These are phyloP conservation scores for Ilex asprella DNA, from an alignment of 257 asterid genomes.

Conservation along the genomic window DNA sequence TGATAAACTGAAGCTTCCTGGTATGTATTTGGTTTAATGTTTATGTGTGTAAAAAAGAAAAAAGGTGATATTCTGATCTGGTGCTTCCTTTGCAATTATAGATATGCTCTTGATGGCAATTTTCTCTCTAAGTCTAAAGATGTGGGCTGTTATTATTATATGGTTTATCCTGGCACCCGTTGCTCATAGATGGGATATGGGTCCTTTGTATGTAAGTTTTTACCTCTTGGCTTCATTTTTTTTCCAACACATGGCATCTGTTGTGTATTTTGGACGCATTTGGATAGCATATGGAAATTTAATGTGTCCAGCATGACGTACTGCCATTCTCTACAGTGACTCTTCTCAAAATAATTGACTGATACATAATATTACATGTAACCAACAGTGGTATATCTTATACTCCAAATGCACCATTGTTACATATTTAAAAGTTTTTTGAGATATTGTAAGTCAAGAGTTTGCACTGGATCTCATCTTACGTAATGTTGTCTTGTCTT, in stretches of 20 bases:
- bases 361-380: too few species aligned
- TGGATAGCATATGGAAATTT: neutral
- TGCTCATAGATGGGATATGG: slow-evolving; percentile 62
- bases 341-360: too few species aligned
- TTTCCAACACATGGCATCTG: neutral
- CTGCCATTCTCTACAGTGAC: neutral
- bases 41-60: slow-evolving; percentile 3
- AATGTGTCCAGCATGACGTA: neutral
- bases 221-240: slow-evolving; percentile 7
- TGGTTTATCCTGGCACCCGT: slow-evolving; percentile 82
- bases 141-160: slow-evolving; percentile 51
- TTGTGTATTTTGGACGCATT: neutral
- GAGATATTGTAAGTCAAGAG: too few species aligned
- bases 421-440: too few species aligned
- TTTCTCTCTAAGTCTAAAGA: slow-evolving; percentile 62
- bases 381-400: too few species aligned
- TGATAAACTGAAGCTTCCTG: slow-evolving; percentile 71
- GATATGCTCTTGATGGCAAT: slow-evolving; percentile 81
- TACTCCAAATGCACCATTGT: too few species aligned
- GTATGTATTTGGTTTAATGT: slow-evolving; percentile 31
- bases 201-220: slow-evolving; percentile 78
- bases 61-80: slow-evolving; percentile 19
- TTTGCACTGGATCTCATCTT: too few species aligned
- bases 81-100: slow-evolving; percentile 19
- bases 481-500: too few species aligned